phyloP scores from a whole-genome alignment of 495 filamentous ascomycete genomes.

The Lasiosphaeria ovina region DNA sequence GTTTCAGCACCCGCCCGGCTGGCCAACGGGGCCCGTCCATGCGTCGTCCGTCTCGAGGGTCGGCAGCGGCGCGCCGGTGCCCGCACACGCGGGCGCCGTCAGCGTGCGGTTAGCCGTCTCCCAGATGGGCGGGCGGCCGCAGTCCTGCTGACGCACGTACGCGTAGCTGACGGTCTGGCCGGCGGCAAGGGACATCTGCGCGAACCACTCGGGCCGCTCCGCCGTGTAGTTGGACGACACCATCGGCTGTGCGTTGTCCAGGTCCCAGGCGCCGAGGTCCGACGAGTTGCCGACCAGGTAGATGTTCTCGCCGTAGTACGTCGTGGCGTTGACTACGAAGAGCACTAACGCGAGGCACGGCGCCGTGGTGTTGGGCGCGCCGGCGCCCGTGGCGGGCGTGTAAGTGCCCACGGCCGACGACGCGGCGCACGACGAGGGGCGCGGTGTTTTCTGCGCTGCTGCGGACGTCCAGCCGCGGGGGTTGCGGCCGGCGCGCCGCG shows the following conservation, averaged over 20 bases:
- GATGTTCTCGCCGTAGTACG: conserved; percentile 57
- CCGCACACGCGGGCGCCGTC: conserved; percentile 34
- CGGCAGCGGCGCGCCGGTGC: conserved; percentile 12
- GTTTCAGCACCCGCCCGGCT: conserved; percentile 23
- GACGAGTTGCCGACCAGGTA: conserved; percentile 54
- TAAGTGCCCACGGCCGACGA: conserved; percentile 56
- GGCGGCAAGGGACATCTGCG: conserved; percentile 22
- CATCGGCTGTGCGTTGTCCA: conserved; percentile 48
- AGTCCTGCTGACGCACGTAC: conserved; percentile 42
- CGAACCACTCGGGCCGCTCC: conserved; percentile 35
- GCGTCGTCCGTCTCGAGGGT: conserved; percentile 33
- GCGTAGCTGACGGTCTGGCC: conserved; percentile 34
- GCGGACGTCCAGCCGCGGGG: conserved; percentile 49
- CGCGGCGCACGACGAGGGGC: conserved; percentile 48
- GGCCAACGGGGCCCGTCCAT: conserved; percentile 32
- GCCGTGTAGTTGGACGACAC: conserved; percentile 52
- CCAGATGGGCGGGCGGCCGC: conserved; percentile 37
- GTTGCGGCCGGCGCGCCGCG: conserved; percentile 40
- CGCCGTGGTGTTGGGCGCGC: conserved; percentile 48
- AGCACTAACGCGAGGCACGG: conserved; percentile 52
- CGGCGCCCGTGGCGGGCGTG: conserved; percentile 48
- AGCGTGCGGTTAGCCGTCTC: conserved; percentile 36
- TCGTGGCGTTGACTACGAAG: conserved; percentile 40
- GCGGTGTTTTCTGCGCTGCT: conserved; percentile 28
- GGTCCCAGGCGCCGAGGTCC: conserved; percentile 57